Percentiles rank a stretch among this genome's conserved stretches.
Conservation (phyloP, 2,329 filamentous ascomycete species). For the Chaetomiaceae sp. region DNA sequence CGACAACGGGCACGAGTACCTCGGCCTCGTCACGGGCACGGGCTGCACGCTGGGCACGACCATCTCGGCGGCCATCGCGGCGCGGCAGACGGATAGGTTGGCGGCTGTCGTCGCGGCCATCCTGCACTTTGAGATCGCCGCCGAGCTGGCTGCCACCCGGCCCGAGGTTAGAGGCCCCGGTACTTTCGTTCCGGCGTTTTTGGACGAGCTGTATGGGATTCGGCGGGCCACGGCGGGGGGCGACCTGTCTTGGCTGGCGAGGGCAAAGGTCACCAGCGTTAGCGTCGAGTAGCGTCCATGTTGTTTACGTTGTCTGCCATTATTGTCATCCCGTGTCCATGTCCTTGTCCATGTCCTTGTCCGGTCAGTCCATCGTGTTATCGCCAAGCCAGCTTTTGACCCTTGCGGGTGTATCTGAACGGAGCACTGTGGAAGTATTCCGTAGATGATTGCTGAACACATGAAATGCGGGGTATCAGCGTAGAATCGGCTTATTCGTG, state of each 20-base stretch:
- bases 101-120: slow-evolving; percentile 67
- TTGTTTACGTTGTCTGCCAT: too few relatives aligned
- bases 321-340: too few relatives aligned
- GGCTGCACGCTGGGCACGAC: slow-evolving; percentile 83
- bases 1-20: slow-evolving; percentile 68
- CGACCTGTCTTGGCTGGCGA: slow-evolving; percentile 45
- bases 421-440: too few relatives aligned
- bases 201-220: slow-evolving; percentile 61
- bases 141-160: slow-evolving; percentile 62
- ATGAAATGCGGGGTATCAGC: slow-evolving; percentile 19
- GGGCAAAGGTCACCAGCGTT: slow-evolving; percentile 18
- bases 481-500: slow-evolving; percentile 12
- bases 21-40: slow-evolving; percentile 69
- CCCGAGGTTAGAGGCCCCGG: slow-evolving; percentile 68
- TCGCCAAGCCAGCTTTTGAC: too few relatives aligned
- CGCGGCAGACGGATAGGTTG: slow-evolving; percentile 59
- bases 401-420: too few relatives aligned
- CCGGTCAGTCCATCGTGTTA: background rate
- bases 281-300: slow-evolving; percentile 4
- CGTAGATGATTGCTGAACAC: too few relatives aligned
- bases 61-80: slow-evolving; percentile 69
- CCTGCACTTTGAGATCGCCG: slow-evolving; percentile 70
- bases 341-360: background rate
- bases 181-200: slow-evolving; percentile 77
- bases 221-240: slow-evolving; percentile 44